Percentiles rank a stretch among this genome's conserved stretches.
Conservation (phyloP, 805 yeast species). For the Candida vartiovaarae region DNA sequence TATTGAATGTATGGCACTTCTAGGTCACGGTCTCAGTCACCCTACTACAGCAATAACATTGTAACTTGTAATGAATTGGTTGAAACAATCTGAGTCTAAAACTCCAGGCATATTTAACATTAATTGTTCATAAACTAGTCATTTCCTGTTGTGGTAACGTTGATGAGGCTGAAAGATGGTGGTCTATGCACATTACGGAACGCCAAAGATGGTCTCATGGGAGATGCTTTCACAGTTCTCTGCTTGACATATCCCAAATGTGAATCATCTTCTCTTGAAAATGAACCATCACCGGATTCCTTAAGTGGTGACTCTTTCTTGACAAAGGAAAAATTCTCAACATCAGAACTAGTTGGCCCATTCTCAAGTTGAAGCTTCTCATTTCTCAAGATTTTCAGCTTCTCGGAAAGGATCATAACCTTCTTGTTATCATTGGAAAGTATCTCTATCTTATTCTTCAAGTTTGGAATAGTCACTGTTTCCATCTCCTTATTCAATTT, state of each 20-base stretch:
- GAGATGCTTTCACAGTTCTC: background rate
- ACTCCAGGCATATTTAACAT: background rate
- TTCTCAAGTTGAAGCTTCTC: conserved; percentile 26
- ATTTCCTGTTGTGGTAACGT: conserved; percentile 5
- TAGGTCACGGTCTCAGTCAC: too few relatives aligned
- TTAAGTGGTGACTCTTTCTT: background rate
- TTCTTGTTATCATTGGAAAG: conserved; percentile 22
- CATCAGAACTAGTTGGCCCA: background rate
- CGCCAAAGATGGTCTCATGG: background rate
- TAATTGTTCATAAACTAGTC: background rate
- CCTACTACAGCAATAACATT: too few relatives aligned
- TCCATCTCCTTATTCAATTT: conserved; percentile 37
- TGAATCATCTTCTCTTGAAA: background rate
- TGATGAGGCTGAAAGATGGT: conserved; percentile 13
- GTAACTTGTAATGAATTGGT: too few relatives aligned
- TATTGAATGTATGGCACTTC: too few relatives aligned
- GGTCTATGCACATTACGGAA: conserved; percentile 2
- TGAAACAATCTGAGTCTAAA: too few relatives aligned
- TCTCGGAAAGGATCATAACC: conserved; percentile 19
- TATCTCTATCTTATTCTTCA: conserved; percentile 35
- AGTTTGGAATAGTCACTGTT: conserved; percentile 36
- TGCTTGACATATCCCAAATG: background rate
- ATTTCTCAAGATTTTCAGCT: conserved; percentile 22
- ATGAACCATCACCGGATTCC: background rate
- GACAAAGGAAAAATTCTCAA: conserved; percentile 1